Percentiles rank a stretch among this genome's conserved stretches.
These are phyloP conservation scores for Colletotrichum caudatum DNA, from an alignment of 2,329 filamentous ascomycete genomes.

Conservation along the genomic window DNA sequence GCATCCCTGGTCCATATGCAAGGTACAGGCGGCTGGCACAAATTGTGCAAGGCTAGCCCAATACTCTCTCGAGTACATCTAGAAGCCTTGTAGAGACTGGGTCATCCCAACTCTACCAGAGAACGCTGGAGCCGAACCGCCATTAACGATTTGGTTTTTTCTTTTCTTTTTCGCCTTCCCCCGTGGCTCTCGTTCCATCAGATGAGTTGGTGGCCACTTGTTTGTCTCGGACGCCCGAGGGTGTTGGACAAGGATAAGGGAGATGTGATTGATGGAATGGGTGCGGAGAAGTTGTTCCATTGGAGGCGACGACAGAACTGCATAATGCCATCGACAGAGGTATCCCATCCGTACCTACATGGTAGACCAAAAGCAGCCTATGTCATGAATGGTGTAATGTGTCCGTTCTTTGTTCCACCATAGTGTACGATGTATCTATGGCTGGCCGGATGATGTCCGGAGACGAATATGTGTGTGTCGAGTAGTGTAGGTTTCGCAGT, in stretches of 20 bases:
- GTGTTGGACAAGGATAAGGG: slow-evolving; percentile 10
- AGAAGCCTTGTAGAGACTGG: slow-evolving; percentile 37
- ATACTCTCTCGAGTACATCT: slow-evolving; percentile 30
- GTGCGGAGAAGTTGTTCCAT: neutral
- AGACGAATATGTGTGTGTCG: neutral
- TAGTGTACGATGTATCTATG: neutral
- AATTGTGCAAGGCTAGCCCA: slow-evolving; percentile 41
- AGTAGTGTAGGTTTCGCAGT: neutral
- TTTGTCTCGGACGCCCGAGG: slow-evolving; percentile 18
- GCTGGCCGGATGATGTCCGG: neutral
- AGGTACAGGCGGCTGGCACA: slow-evolving; percentile 39
- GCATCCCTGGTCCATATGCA: slow-evolving; percentile 35
- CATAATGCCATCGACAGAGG: neutral
- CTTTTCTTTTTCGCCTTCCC: too few species aligned
- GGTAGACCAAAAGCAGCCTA: neutral
- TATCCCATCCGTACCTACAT: too few species aligned
- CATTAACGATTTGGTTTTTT: slow-evolving; percentile 20
- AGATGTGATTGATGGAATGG: slow-evolving; percentile 13
- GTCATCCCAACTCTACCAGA: slow-evolving; percentile 27
- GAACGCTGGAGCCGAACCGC: slow-evolving; percentile 35
- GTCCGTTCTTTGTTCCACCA: neutral
- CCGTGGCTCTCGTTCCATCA: neutral
- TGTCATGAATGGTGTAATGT: neutral
- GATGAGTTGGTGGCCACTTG: slow-evolving; percentile 29
- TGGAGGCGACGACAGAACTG: neutral